These are phyloP conservation scores for Apophysomyces elegans DNA, from an alignment of 371 early-diverging fungal species.

Conservation along the genomic window DNA sequence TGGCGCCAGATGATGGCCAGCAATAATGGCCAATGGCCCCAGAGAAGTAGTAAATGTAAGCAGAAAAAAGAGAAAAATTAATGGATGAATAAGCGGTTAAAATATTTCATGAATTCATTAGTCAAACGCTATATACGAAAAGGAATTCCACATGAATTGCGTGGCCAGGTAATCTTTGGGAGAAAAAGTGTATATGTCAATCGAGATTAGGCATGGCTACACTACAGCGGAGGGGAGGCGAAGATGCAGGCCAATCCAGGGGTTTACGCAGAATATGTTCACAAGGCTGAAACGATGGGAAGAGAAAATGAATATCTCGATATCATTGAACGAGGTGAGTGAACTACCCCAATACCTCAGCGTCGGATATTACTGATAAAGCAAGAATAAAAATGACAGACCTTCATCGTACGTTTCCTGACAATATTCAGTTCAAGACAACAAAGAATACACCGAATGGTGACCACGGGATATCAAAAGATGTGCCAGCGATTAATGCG, in stretches of 20 bases:
- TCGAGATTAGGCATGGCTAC: conserved; percentile 70
- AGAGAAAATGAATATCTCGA: conserved; percentile 70
- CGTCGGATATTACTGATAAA: too few species aligned
- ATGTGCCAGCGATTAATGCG: conserved; percentile 64
- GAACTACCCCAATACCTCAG: background rate
- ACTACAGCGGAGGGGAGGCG: conserved; percentile 82
- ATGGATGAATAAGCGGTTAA: too few species aligned
- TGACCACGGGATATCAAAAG: conserved; percentile 27
- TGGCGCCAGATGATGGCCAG: conserved; percentile 65
- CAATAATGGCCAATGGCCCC: conserved; percentile 60
- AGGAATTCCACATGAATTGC: conserved; percentile 80
- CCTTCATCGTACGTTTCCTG: conserved; percentile 85
- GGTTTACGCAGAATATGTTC: conserved; percentile 60
- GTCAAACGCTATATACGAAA: conserved; percentile 84
- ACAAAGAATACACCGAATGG: conserved; percentile 31
- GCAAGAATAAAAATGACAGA: conserved; percentile 37
- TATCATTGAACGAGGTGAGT: conserved; percentile 68
- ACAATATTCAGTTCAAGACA: conserved; percentile 68
- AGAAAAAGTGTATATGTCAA: background rate
- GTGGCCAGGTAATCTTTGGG: conserved; percentile 62
- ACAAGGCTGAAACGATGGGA: conserved; percentile 56
- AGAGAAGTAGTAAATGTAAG: conserved; percentile 63
- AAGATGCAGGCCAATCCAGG: conserved; percentile 64
- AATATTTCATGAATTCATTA: conserved; percentile 14
- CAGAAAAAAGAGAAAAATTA: background rate